phyloP scores from a whole-genome alignment of 352 stramenopile genomes.

The Blastocystis sp. region DNA sequence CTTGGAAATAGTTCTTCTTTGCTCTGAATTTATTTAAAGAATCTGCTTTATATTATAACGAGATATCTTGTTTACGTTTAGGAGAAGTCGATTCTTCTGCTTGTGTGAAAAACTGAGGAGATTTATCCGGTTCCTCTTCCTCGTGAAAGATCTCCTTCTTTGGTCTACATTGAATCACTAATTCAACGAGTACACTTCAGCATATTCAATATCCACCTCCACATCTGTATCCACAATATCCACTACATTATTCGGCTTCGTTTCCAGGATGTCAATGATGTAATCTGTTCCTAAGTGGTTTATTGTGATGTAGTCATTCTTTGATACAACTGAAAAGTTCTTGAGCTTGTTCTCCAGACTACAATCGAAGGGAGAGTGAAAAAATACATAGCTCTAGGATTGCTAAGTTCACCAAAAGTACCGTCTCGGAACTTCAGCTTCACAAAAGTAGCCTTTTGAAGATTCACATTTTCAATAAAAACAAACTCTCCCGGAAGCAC shows the following conservation, averaged over 20 bases:
- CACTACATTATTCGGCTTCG: not conserved
- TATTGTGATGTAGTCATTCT: not conserved
- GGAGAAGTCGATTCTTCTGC: not conserved
- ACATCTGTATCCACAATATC: slow-evolving; percentile 42
- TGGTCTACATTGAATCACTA: not conserved
- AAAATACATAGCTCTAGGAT: slow-evolving; percentile 18
- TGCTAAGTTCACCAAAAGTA: not conserved
- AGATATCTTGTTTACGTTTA: not conserved
- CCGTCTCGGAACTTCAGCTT: slow-evolving; percentile 24
- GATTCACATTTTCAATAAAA: not conserved
- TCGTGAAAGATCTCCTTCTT: not conserved
- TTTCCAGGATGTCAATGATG: slow-evolving; percentile 9
- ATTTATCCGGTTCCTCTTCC: not conserved
- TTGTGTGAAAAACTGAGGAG: not conserved
- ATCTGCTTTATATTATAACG: not conserved
- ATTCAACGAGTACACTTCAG: not conserved
- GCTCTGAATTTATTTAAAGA: not conserved
- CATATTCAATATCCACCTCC: slow-evolving; percentile 49
- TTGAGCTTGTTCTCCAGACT: slow-evolving; percentile 49
- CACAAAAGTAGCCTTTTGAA: slow-evolving; percentile 20
- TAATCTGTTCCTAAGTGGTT: slow-evolving; percentile 40
- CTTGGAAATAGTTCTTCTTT: slow-evolving; percentile 18
- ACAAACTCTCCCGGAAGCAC: not conserved
- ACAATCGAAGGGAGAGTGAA: not conserved
- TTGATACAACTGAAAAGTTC: slow-evolving; percentile 7